phyloP scores from a whole-genome alignment of 2,329 filamentous ascomycete genomes.

The Penicillium digitatum region DNA sequence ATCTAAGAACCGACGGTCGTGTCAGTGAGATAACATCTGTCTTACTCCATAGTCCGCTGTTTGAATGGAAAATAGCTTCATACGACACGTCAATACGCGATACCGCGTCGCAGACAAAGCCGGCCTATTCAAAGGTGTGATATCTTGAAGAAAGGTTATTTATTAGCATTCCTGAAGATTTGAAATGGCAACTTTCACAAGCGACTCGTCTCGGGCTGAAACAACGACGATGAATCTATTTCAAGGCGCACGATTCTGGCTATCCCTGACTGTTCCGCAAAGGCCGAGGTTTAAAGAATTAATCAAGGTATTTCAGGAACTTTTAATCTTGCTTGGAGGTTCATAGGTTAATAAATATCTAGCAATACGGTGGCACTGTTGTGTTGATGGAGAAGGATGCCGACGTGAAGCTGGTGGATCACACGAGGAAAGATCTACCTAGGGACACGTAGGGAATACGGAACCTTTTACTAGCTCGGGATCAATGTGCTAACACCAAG shows the following conservation, averaged over 20 bases:
- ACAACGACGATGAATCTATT: slow-evolving; percentile 43
- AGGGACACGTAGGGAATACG: slow-evolving; percentile 47
- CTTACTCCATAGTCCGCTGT: neutral
- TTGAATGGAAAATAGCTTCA: neutral
- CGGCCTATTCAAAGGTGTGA: neutral
- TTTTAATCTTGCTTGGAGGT: neutral
- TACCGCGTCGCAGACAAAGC: slow-evolving; percentile 19
- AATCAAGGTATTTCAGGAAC: slow-evolving; percentile 40
- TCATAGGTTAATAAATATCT: slow-evolving; percentile 2
- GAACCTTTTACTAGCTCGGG: slow-evolving; percentile 1
- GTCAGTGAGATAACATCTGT: neutral
- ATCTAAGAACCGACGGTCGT: neutral
- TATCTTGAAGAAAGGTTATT: neutral
- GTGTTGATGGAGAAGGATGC: slow-evolving; percentile 53
- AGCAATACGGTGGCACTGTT: slow-evolving; percentile 54
- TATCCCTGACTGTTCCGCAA: slow-evolving; percentile 52
- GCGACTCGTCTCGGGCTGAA: neutral
- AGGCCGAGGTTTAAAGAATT: slow-evolving; percentile 48
- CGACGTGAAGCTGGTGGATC: slow-evolving; percentile 58
- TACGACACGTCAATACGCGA: slow-evolving; percentile 25
- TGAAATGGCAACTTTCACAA: neutral
- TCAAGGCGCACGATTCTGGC: slow-evolving; percentile 54
- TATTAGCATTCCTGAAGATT: neutral
- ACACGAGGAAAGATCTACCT: slow-evolving; percentile 49
- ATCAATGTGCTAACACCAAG: slow-evolving; percentile 1